Evolutionary conservation across 129 eudicot genomes (phyloP), one percentile per base, ranked within the genome.

Genomic region (Flaveria brownii): DNA sequence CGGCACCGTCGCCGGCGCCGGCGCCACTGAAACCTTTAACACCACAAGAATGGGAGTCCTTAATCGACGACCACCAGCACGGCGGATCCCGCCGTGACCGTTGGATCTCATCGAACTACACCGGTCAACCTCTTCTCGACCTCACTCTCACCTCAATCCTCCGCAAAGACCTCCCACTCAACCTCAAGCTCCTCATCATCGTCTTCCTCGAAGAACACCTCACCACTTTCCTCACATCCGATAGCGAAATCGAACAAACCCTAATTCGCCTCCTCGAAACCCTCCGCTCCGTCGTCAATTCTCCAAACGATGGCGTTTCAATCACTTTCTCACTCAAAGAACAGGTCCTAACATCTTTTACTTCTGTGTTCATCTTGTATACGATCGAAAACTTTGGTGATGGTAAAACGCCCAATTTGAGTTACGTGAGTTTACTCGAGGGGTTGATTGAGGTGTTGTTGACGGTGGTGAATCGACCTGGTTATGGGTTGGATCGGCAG

Each of bases 61-160:
- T 93, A 20, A 93, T 93, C 84, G 96, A 90, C 72, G 98, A 93
- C 77, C 83, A 84, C 92, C 92, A 90, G 80, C 73, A 77, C 78
- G 94, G 92, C 26, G 70, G 84, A 71, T 17, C 72, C 56, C 88
- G 86, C 70, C 84, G 73, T 76, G 79, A 77, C 41, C 82, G 82
- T 43, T 86, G 89, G 90, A 77, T 86, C 70, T 47, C 83, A 30
- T 14, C 49, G 13, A 79, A 75, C 76, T 78, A 85, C 84, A 64
- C 88, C 39, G 83, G 80, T 33, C 60, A 77, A 71, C 68, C 95
- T 30, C 87, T 88, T 14, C 65, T 83, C 75, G 90, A 88, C 74
- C 95, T 93, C 75, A 65, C 86, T 57, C 84, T 93, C 79, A 47
- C 89, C 56, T 84, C 98, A 47, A 82, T 93, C 78, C 78, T 87